Evolutionary conservation across 306 rosid species (phyloP), one percentile per base, ranked within the genome.

Genomic region (Gastrolobium bilobum): DNA sequence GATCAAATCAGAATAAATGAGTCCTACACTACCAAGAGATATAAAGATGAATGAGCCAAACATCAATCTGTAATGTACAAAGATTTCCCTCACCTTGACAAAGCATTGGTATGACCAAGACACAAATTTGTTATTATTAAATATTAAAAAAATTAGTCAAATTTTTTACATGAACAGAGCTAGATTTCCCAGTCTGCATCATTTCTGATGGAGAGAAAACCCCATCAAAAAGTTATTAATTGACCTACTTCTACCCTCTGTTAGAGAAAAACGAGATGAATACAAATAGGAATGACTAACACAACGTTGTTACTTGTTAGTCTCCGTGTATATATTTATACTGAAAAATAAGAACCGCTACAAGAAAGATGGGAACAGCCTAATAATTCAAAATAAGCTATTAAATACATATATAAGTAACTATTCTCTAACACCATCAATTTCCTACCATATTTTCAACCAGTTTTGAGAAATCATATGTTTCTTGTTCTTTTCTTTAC

Each of bases 371-470:
- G n/a, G 10, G 34, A n/a, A 15, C 34, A 4, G 39, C 15, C 5
- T 31, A 40, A 57, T 26, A 40, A 43, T 58, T 43, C 3, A 20
- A 29, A 40, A 43, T 43, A 4, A 31, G 20, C 79, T 74, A 44
- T 13, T 59, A 59, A 13, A 34, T 14, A 58, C 2, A 58, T 13
- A 42, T 7, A 13, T 26, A 20, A 38, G 56, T 40, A 26, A 29
- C 7, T 6, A 72, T 72, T 39, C 53, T 57, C 56, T 43, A 56
- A 42, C 68, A 73, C 26, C 35, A 11, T 7, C 47, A n/a, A 46
- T 65, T 66, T 56, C 39, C 47, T 14, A 57, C 7, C 40, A 66
- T 26, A 56, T 50, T 44, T 62, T 63, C 72, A 73, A 29, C 54
- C 48, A 54, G 15, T 38, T 47, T 70, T 33, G 30, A 59, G 9